Evolutionary conservation across 176 grass and related monocot species (phyloP).

Genomic region (Melocanna baccifera): DNA sequence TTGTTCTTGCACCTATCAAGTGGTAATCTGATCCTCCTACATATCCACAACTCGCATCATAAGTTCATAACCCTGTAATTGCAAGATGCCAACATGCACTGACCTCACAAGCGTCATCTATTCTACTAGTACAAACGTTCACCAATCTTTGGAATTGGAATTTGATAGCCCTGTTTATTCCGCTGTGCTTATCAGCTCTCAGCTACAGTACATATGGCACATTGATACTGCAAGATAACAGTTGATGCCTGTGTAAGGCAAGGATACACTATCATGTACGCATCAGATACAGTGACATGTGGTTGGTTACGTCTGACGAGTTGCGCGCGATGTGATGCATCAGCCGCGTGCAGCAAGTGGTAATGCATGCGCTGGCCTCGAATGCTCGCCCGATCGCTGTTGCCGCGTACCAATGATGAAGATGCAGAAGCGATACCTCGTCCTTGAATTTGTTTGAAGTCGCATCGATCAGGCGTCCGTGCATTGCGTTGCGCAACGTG

Average conservation of each 20-base stretch:
- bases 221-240: not conserved
- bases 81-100: not conserved
- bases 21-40: not conserved
- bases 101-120: not conserved
- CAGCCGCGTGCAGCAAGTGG: not conserved
- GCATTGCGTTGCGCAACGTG: not conserved
- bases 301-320: not conserved
- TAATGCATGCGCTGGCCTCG: not conserved
- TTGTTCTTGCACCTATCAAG: not conserved
- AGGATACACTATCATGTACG: not conserved
- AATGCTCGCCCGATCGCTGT: not conserved
- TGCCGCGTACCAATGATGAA: not conserved
- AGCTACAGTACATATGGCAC: not conserved
- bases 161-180: not conserved
- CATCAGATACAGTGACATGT: not conserved
- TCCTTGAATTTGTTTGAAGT: not conserved
- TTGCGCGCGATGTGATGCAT: conserved; percentile 3
- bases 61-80: not conserved
- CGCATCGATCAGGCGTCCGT: not conserved
- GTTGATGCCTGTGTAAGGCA: not conserved
- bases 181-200: not conserved
- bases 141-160: not conserved
- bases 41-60: not conserved
- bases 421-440: not conserved
- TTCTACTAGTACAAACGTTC: not conserved